phyloP scores from a whole-genome alignment of 2,329 filamentous ascomycete species.

The Cladosporium cucumerinum region DNA sequence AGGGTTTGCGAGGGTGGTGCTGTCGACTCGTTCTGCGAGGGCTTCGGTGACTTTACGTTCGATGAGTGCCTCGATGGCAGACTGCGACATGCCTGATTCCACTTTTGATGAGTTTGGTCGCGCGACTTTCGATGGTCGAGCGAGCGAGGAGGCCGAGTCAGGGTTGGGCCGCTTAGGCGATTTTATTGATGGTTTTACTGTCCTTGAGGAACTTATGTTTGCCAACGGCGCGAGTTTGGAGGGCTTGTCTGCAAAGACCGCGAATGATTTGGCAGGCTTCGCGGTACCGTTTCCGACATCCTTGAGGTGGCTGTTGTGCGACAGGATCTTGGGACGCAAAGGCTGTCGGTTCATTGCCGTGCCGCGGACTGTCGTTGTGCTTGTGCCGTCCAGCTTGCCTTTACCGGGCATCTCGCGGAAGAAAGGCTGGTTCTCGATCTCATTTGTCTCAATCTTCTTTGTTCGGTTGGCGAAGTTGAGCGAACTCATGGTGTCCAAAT shows the following conservation, averaged over 20 bases:
- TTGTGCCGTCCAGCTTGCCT: conserved; percentile 37
- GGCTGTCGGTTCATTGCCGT: conserved; percentile 61
- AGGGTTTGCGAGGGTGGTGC: conserved; percentile 21
- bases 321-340: conserved; percentile 70
- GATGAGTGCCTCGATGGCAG: conserved; percentile 84
- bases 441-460: conserved; percentile 99
- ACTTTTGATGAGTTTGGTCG: conserved; percentile 27
- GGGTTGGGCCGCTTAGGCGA: conserved; percentile 37
- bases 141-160: conserved; percentile 38
- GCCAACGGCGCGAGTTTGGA: conserved; percentile 42
- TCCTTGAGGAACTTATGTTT: conserved; percentile 26
- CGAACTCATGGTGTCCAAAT: conserved; percentile 98
- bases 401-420: conserved; percentile 48
- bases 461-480: conserved; percentile 94
- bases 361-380: conserved; percentile 31
- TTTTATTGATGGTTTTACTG: conserved; percentile 22
- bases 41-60: conserved; percentile 90
- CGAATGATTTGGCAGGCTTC: conserved; percentile 79
- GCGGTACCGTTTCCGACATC: conserved; percentile 50
- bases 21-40: conserved; percentile 66
- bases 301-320: conserved; percentile 62
- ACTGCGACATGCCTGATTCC: conserved; percentile 46
- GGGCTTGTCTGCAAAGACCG: conserved; percentile 75
- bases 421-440: conserved; percentile 92
- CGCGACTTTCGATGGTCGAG: conserved; percentile 40